Base-by-base conservation (phyloP, 805 yeast species). In the Zygosaccharomyces gambellarensis region DNA sequence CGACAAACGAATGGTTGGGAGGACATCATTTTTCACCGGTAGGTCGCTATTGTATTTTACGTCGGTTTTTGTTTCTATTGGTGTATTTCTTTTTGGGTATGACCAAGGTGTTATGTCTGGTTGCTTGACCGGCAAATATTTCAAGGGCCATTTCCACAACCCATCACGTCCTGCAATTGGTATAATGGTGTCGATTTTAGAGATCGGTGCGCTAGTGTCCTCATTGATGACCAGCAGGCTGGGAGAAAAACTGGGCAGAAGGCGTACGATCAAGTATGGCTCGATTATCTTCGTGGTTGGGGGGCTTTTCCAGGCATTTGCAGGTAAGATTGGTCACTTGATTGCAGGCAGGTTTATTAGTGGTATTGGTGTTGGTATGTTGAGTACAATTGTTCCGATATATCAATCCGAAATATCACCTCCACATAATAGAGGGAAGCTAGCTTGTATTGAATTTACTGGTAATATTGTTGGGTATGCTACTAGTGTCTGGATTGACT, bases 101-200 rank as follows among this genome's bases (percentile, higher is more conserved):
- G 90, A 84, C 63, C 90, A 90, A 68, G 97, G 97, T 50, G 95
- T 89, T 43, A 87, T 90, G 80, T 82, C 90, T 42, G 95, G 96
- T 2, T 81, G 90, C 41, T 71, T 90, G 46, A 85, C 94, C 1
- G 89, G 86, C 44, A 76, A 74, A 7, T 77, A 84, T 48, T 90
- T 90, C 68, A 78, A 78, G 52, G 71, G 71, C 19, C 87, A 83
- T 67, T 90, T 87, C 68, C 63, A 82, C 56, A 61, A 86, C 42
- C 97, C 97, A 1, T 71, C 83, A 3, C 77, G 94, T 12, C 77
- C 88, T 1, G 77, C 79, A 52, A 79, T 89, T 38, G 97, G 97
- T 19, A 79, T 92, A 2, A 85, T 90, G 77, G 94, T 90, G 10
- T 90, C 96, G 12, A 85, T 90, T 48, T 72, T 90, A 47, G 97